A percentile compares a stretch with the other conserved stretches of the same genome.
phyloP scores from a whole-genome alignment of 176 grass and related monocot genomes.

The Triticum urartu region DNA sequence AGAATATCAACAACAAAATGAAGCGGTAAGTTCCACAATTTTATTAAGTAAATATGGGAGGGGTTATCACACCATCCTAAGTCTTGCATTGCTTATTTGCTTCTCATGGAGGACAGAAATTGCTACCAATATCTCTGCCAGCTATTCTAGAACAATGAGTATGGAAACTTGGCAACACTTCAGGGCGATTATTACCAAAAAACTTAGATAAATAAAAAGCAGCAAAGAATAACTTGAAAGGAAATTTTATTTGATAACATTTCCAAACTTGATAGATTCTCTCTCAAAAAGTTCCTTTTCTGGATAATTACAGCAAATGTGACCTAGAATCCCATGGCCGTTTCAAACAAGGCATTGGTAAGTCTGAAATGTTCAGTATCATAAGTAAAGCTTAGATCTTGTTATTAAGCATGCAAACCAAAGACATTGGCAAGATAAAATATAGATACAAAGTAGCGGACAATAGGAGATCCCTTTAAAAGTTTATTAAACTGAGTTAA shows the following conservation, averaged over 20 bases:
- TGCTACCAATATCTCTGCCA: background rate
- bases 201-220: background rate
- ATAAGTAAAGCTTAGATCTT: background rate
- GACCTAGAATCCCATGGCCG: background rate
- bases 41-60: background rate
- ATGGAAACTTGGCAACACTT: background rate
- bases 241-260: background rate
- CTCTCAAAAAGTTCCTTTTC: background rate
- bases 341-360: background rate
- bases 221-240: background rate
- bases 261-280: background rate
- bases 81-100: slow-evolving; percentile 18
- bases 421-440: slow-evolving; percentile 27
- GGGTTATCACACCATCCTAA: background rate
- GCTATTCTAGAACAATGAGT: background rate
- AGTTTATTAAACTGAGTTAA: slow-evolving; percentile 19
- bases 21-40: background rate
- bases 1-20: background rate
- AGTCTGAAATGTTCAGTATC: slow-evolving; percentile 11
- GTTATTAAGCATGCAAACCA: background rate
- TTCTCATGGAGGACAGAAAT: slow-evolving; percentile 8
- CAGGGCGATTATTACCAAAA: background rate
- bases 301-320: slow-evolving; percentile 5
- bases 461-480: slow-evolving; percentile 12
- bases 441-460: background rate